Evolutionary conservation across 2,329 filamentous ascomycete genomes (phyloP), one percentile per base, ranked within the genome.

Genomic region (Ilyonectria mors-panacis): DNA sequence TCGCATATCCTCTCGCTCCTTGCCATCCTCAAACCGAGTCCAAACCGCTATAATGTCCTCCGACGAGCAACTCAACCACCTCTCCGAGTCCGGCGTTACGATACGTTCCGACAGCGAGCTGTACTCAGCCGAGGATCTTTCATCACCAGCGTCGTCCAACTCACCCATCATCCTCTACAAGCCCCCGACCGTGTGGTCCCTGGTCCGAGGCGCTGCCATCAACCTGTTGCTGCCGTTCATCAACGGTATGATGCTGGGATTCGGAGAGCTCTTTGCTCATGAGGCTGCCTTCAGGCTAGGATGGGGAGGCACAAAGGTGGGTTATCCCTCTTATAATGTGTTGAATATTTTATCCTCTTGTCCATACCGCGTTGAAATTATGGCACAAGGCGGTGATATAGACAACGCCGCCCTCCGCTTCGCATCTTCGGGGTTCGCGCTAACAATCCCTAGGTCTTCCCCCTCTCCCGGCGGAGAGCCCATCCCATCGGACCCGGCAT

Each of bases 201-300:
- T 99, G 69, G 73, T 98, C 61, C 90, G 95, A 62, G 94, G 96
- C 42, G 94, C 94, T 17, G 94, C 95, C 6, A 99, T 99, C 83
- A 99, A 99, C 80, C 85, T 99, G n/a, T 77, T 99, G 1, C 83
- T 99, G 21, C 96, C 96, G 0, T 99, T 99, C 77, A 90, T 99
- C 78, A 99, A 99, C 83, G 96, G 96, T 53, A 89, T 99, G 86
- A 99, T 99, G 96, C 84, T 99, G 77, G 96, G 96, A 2, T 98
- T 99, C 78, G 96, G 96, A 73, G 96, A 99, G 84, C 84, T 99
- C 58, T 95, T 99, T 81, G 96, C 96, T 61, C 96, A 99, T 78
- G 96, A 99, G 84, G 92, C 94, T 57, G 96, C 96, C 2, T 99
- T 95, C 78, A 87, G 95, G 76, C 84, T 98, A 74, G 96, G 96